Evolutionary conservation across 176 grass and related monocot species (phyloP).

Genomic region (Rhynchospora pubera): DNA sequence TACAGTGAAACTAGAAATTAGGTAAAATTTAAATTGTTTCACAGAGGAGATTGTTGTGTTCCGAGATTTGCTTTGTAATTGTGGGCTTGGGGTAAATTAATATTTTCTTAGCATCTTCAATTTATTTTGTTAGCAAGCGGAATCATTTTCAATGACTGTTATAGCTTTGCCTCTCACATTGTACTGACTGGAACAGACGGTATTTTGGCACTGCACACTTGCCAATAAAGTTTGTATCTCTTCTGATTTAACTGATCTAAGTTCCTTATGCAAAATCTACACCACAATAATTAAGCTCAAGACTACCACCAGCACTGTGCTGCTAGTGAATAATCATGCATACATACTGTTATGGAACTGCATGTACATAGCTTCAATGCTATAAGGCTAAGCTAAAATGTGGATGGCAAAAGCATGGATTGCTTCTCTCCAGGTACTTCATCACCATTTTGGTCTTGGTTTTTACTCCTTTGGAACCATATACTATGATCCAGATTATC

Average conservation of each 20-base stretch:
- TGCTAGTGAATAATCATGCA: background rate
- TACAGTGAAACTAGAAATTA: slow-evolving; percentile 14
- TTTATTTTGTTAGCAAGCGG: background rate
- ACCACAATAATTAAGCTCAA: background rate
- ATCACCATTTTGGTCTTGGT: background rate
- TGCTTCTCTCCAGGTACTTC: background rate
- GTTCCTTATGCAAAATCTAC: background rate
- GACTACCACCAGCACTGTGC: no score
- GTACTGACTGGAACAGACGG: background rate
- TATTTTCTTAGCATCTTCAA: no score
- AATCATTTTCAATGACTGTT: background rate
- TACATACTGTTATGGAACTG: background rate
- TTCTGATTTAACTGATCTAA: background rate
- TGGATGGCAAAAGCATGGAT: background rate
- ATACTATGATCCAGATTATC: background rate
- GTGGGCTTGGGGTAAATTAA: background rate
- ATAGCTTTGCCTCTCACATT: background rate
- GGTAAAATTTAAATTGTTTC: background rate
- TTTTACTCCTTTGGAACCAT: background rate
- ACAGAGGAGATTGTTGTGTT: background rate
- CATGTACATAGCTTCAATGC: background rate
- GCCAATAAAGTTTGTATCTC: background rate
- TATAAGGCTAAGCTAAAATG: background rate
- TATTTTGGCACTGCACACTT: background rate
- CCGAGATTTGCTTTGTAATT: background rate